Evolutionary conservation across 129 eudicot species (phyloP), one percentile per base, ranked within the genome.

Genomic region (Flaveria sonorensis): DNA sequence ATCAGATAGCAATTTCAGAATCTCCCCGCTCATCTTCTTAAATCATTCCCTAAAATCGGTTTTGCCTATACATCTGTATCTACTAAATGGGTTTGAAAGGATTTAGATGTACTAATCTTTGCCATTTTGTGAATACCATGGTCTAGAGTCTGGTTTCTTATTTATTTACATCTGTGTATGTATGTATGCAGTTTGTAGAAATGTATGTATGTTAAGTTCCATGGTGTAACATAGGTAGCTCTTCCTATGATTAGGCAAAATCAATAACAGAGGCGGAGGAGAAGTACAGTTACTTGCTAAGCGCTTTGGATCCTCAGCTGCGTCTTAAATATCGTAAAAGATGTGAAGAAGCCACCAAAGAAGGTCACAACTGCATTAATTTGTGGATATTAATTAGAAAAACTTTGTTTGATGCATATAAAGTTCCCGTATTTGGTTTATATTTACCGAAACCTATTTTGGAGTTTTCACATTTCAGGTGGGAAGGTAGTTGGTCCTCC

Each of bases 281-380:
- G 81, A 89, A 86, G 80, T 93, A 93, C 71, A 85, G 73, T 21
- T 11, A 71, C 46, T 73, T 89, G 77, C 79, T 82, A 46, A 88
- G 86, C 81, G 79, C 89, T 68, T 83, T 93, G 80, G 96, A 87
- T 83, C 85, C 93, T 16, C 65, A 87, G 32, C 85, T 93, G 53
- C 84, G 88, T 6, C 20, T 61, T 57, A 85, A 77, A 70, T 93
- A 93, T 84, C 90, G 79, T 77, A 83, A 81, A 86, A 86, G 98
- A 86, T 93, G 98, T 71, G 97, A 93, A 87, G 98, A 90, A 86
- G 98, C 98, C 68, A 90, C 97, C 16, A 87, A 71, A 86, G 92
- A 93, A 90, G 97, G 98, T 93, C 70, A 53, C 60, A 79, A 18
- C 6, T 50, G 2, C 20, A 50, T 62, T 10, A 42, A 43, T 13